Conservation (phyloP, 148 eudicot genomes). For the Rhododendron henanense region DNA sequence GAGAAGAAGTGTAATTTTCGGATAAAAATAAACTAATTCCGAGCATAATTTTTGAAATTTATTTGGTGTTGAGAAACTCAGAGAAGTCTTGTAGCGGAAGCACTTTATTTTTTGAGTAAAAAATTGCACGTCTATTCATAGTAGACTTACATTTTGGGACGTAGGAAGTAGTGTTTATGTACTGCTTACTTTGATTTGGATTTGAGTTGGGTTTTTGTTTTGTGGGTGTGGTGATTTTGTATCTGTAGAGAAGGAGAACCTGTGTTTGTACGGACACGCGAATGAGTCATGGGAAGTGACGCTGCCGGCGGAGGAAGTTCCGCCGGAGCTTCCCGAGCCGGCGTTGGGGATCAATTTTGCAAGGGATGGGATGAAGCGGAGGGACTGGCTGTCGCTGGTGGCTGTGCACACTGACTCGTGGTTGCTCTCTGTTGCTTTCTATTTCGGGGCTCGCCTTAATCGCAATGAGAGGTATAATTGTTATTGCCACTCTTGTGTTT, state of each 20-base stretch:
- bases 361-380: slow-evolving; percentile 78
- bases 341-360: slow-evolving; percentile 93
- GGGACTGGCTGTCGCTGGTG: slow-evolving; percentile 84
- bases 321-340: slow-evolving; percentile 96
- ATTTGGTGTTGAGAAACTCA: not conserved
- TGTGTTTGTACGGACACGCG: slow-evolving; percentile 79
- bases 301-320: slow-evolving; percentile 88
- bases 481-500: not conserved
- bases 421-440: slow-evolving; percentile 88
- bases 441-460: slow-evolving; percentile 78
- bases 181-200: not conserved
- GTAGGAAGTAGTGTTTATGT: slow-evolving; percentile 26
- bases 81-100: not conserved
- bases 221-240: not conserved
- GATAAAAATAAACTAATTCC: no score
- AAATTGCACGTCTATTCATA: not conserved
- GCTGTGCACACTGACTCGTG: slow-evolving; percentile 88
- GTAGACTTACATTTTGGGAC: not conserved
- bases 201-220: not conserved
- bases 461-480: slow-evolving; percentile 58
- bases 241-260: slow-evolving; percentile 72
- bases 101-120: not conserved
- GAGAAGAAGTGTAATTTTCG: not conserved
- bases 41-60: not conserved
- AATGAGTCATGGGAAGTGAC: slow-evolving; percentile 81